These are phyloP conservation scores for Nicotiana sylvestris DNA, from an alignment of 257 asterid genomes.

Conservation along the genomic window DNA sequence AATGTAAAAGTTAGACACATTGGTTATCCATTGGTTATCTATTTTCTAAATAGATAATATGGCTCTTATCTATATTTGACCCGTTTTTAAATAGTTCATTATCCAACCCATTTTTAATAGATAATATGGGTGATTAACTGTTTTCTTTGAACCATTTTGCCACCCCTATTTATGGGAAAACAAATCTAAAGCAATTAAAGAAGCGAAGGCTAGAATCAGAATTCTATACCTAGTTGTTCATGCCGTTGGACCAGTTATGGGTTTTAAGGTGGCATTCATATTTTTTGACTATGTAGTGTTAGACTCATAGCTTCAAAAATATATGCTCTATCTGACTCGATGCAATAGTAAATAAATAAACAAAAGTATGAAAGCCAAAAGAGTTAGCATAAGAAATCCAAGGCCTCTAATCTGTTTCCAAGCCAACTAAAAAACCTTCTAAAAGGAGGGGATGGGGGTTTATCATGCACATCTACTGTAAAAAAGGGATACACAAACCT, in stretches of 20 bases:
- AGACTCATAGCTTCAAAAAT: not conserved
- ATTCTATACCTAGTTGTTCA: too few species aligned
- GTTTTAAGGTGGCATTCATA: not conserved
- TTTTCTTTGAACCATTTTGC: too few species aligned
- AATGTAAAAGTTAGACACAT: too few species aligned
- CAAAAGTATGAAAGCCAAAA: not conserved
- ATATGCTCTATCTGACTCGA: not conserved
- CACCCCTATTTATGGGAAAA: not conserved
- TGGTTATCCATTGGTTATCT: too few species aligned
- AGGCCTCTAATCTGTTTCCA: not conserved
- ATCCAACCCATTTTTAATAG: too few species aligned
- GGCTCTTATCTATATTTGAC: too few species aligned
- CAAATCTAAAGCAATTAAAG: not conserved
- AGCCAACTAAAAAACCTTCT: not conserved
- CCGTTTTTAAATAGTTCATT: too few species aligned
- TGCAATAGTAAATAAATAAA: not conserved
- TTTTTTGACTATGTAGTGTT: not conserved
- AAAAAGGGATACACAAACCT: conserved; percentile 45
- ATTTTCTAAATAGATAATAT: too few species aligned
- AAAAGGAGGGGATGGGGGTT: not conserved
- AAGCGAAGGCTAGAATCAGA: not conserved
- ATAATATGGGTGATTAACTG: too few species aligned
- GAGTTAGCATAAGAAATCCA: not conserved
- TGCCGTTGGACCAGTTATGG: not conserved
- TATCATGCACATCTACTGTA: not conserved